A percentile compares a stretch with the other conserved stretches of the same genome.
Conservation (phyloP, 192 early-diverging fungal genomes). For the Funneliformis mosseae region DNA sequence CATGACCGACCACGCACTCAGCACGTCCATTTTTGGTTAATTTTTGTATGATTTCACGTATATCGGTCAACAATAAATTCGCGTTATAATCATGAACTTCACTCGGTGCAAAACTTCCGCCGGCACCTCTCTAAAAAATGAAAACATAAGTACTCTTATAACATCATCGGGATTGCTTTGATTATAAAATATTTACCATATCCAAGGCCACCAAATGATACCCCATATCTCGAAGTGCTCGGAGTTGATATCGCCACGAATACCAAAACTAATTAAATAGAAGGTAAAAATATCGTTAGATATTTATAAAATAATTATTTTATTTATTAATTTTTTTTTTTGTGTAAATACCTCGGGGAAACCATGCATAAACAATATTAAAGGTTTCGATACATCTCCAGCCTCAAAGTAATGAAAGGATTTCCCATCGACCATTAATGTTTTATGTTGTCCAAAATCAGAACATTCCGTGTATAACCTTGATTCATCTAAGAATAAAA, state of each 20-base stretch:
- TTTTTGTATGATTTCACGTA: slow-evolving; percentile 7
- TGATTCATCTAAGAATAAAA: slow-evolving; percentile 12
- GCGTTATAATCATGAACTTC: neutral
- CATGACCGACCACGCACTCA: neutral
- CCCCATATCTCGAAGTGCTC: slow-evolving; percentile 24
- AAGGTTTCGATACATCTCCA: slow-evolving; percentile 29
- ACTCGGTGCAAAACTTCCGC: neutral
- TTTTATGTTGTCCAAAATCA: slow-evolving; percentile 27
- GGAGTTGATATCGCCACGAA: slow-evolving; percentile 26
- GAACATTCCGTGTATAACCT: slow-evolving; percentile 28
- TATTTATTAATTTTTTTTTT: neutral
- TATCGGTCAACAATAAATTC: neutral
- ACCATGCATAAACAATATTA: slow-evolving; percentile 35
- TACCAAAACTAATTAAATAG: slow-evolving; percentile 32
- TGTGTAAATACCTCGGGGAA: slow-evolving; percentile 31
- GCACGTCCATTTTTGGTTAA: slow-evolving; percentile 2
- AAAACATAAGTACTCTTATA: neutral
- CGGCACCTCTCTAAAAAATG: neutral
- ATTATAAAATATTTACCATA: slow-evolving; percentile 23
- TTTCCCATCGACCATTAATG: slow-evolving; percentile 23
- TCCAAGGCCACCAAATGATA: slow-evolving; percentile 36
- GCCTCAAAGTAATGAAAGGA: slow-evolving; percentile 33
- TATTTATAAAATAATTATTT: neutral
- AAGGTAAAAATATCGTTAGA: neutral
- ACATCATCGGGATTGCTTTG: neutral